A percentile compares a stretch with the other conserved stretches of the same genome.
phyloP scores from a whole-genome alignment of 1,284 basidiomycete species.

The Singerocomus inundabilis region DNA sequence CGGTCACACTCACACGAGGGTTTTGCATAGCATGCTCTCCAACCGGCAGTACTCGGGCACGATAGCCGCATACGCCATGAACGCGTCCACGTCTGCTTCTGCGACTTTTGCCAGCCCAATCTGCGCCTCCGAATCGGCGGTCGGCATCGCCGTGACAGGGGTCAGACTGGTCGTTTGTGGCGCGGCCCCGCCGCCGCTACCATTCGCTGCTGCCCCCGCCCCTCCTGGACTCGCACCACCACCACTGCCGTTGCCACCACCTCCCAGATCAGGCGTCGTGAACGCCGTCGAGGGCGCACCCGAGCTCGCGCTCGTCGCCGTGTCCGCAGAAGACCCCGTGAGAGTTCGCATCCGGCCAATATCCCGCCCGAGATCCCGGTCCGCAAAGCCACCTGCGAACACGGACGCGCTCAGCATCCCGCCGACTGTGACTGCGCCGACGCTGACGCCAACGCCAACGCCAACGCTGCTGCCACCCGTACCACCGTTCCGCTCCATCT shows the following conservation, averaged over 20 bases:
- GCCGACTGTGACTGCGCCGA: too few relatives aligned
- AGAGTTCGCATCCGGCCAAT: slow-evolving; percentile 40
- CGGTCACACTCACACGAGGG: slow-evolving; percentile 41
- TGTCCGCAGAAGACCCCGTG: slow-evolving; percentile 53
- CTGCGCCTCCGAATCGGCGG: slow-evolving; percentile 67
- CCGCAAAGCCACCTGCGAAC: slow-evolving; percentile 36
- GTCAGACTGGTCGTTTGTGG: slow-evolving; percentile 52
- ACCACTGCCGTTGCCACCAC: too few relatives aligned
- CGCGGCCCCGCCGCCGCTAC: slow-evolving; percentile 14
- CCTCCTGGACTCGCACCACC: slow-evolving; percentile 28
- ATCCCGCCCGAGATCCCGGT: slow-evolving; percentile 37
- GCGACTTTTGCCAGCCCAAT: slow-evolving; percentile 77
- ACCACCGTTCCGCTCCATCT: slow-evolving; percentile 42
- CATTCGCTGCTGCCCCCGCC: too few relatives aligned
- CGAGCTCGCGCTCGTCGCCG: slow-evolving; percentile 36
- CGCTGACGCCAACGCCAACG: too few relatives aligned
- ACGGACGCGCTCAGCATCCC: slow-evolving; percentile 30
- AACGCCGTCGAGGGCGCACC: slow-evolving; percentile 51
- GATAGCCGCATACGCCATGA: slow-evolving; percentile 78
- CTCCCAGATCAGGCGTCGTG: slow-evolving; percentile 59
- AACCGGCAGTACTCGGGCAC: slow-evolving; percentile 79
- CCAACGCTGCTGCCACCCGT: too few relatives aligned
- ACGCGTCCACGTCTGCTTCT: slow-evolving; percentile 77
- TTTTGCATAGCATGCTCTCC: slow-evolving; percentile 71
- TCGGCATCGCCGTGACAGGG: slow-evolving; percentile 67